phyloP scores from a whole-genome alignment of 768 basidiomycete genomes.

The Exidia glandulosa region DNA sequence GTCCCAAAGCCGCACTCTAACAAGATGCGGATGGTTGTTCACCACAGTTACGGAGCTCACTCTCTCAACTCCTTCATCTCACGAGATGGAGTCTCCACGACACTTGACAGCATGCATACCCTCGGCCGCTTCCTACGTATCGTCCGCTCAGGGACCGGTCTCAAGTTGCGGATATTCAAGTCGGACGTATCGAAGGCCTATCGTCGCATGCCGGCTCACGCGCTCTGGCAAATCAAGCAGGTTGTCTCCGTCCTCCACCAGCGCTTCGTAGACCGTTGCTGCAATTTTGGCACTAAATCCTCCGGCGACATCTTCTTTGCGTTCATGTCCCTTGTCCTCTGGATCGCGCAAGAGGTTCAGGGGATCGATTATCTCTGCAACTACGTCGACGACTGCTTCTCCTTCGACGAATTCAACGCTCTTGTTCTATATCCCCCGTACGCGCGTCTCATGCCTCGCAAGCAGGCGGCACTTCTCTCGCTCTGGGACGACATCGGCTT shows the following conservation, averaged over 20 bases:
- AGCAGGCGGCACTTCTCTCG: conserved; percentile 24
- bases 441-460: conserved; percentile 13
- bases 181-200: conserved; percentile 31
- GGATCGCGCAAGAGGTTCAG: conserved; percentile 21
- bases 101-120: conserved; percentile 25
- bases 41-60: conserved; percentile 26
- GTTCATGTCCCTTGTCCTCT: conserved; percentile 23
- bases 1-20: conserved; percentile 25
- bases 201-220: conserved; percentile 24
- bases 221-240: conserved; percentile 31
- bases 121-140: conserved; percentile 12
- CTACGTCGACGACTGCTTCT: conserved; percentile 27
- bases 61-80: conserved; percentile 28
- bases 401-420: conserved; percentile 5
- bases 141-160: not conserved
- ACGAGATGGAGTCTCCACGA: conserved; percentile 14
- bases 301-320: conserved; percentile 19
- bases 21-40: conserved; percentile 26
- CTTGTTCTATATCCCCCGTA: conserved; percentile 23
- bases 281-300: conserved; percentile 21
- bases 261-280: conserved; percentile 21
- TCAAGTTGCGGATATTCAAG: conserved; percentile 18
- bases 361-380: conserved; percentile 12
- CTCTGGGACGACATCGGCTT: conserved; percentile 31
- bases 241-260: conserved; percentile 18